phyloP scores from a whole-genome alignment of 257 asterid genomes.

The Prunella vulgaris region DNA sequence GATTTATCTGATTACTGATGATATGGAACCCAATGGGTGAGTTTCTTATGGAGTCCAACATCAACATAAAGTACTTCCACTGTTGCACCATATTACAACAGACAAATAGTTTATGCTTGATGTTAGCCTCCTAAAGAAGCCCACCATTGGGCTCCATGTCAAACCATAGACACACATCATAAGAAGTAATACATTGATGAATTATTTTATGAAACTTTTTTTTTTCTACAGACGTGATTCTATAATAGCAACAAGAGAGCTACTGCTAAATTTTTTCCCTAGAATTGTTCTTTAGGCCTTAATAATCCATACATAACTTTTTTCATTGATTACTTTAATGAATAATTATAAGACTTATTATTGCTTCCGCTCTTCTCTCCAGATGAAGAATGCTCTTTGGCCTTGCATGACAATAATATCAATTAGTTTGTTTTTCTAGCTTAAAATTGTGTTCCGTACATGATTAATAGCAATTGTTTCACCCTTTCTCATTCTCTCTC shows the following conservation, averaged over 20 bases:
- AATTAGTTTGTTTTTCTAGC: neutral
- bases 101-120: too few relatives aligned
- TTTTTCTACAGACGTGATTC: neutral
- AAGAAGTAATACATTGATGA: neutral
- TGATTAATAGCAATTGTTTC: neutral
- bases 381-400: neutral
- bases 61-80: too few relatives aligned
- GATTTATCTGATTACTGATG: neutral
- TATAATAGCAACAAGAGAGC: neutral
- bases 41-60: too few relatives aligned
- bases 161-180: neutral
- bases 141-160: neutral
- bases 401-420: too few relatives aligned
- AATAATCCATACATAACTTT: neutral
- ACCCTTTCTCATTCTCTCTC: too few relatives aligned
- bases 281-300: neutral
- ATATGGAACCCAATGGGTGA: too few relatives aligned
- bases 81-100: too few relatives aligned
- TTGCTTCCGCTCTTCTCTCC: neutral
- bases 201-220: neutral
- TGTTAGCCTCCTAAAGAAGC: too few relatives aligned
- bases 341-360: neutral
- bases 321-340: too few relatives aligned
- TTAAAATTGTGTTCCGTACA: neutral
- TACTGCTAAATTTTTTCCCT: neutral